phyloP scores from a whole-genome alignment of 352 stramenopile genomes.

The Globisporangium ultimum region DNA sequence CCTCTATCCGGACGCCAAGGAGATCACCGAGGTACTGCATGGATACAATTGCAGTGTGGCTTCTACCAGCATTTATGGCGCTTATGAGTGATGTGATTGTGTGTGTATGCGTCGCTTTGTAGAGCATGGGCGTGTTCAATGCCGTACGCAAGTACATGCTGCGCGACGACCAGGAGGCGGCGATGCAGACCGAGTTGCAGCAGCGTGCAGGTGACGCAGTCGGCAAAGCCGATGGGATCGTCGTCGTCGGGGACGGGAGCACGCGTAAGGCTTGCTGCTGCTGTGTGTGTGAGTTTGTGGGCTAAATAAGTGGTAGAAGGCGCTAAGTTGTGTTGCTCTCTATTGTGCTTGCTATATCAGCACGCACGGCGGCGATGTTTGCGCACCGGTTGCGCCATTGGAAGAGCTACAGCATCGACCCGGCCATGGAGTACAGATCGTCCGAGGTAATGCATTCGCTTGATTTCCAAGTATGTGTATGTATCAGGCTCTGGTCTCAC shows the following conservation, averaged over 20 bases:
- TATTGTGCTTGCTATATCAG: conserved; percentile 19
- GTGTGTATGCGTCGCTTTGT: conserved; percentile 1
- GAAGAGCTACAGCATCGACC: conserved; percentile 80
- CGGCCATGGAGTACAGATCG: conserved; percentile 61
- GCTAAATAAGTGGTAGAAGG: too few relatives aligned
- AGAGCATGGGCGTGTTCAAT: conserved; percentile 87
- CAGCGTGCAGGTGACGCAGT: not conserved
- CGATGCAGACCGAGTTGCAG: not conserved
- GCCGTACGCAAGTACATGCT: conserved; percentile 66
- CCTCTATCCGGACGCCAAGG: conserved; percentile 79
- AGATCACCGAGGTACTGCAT: conserved; percentile 67
- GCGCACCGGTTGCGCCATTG: conserved; percentile 63
- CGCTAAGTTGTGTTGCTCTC: conserved; percentile 1
- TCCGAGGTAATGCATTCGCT: conserved; percentile 24
- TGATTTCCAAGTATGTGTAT: too few relatives aligned
- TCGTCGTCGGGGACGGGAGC: conserved; percentile 77
- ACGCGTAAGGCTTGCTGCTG: conserved; percentile 40
- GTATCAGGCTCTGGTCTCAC: too few relatives aligned
- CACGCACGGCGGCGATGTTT: conserved; percentile 75
- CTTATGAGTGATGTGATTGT: not conserved
- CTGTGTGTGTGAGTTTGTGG: not conserved
- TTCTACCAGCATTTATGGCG: not conserved
- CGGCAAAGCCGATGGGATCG: conserved; percentile 55
- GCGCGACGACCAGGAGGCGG: conserved; percentile 17
- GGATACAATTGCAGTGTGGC: too few relatives aligned